Percentiles rank a stretch among this genome's conserved stretches.
Evolutionary conservation across 1,284 basidiomycete genomes (phyloP).

Genomic region (Serendipita sp.): DNA sequence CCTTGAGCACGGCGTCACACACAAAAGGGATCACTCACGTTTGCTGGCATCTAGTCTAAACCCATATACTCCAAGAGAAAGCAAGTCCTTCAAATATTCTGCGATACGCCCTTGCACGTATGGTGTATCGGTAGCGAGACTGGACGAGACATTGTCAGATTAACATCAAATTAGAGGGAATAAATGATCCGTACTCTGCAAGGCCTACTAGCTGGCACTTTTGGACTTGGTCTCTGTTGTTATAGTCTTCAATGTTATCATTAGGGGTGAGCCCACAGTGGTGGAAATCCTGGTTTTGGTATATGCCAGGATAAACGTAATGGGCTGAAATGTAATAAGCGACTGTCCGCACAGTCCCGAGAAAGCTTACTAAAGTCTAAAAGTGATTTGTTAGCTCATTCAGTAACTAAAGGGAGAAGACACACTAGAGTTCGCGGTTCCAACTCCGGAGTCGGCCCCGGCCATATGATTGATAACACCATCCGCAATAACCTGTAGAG

Average conservation of each 20-base stretch:
- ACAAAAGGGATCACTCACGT: slow-evolving; percentile 24
- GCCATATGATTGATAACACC: slow-evolving; percentile 56
- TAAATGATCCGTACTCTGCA: slow-evolving; percentile 12
- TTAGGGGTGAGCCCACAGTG: slow-evolving; percentile 40
- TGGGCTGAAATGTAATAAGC: slow-evolving; percentile 21
- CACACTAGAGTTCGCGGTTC: not conserved
- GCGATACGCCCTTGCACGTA: slow-evolving; percentile 41
- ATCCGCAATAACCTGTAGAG: slow-evolving; percentile 23
- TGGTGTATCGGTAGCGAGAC: slow-evolving; percentile 40
- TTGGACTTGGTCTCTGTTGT: slow-evolving; percentile 38
- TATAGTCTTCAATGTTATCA: slow-evolving; percentile 40
- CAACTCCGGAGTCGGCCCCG: slow-evolving; percentile 19
- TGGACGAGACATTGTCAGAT: not conserved
- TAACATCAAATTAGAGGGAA: too few relatives aligned
- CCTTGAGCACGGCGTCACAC: not conserved
- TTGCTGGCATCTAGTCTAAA: slow-evolving; percentile 54
- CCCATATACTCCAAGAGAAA: slow-evolving; percentile 49
- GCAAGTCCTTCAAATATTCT: slow-evolving; percentile 42
- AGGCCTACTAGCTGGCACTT: slow-evolving; percentile 30
- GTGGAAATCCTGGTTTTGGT: slow-evolving; percentile 38
- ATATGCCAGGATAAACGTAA: slow-evolving; percentile 22
- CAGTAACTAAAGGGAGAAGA: slow-evolving; percentile 19
- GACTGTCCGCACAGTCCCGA: too few relatives aligned
- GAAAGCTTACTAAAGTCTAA: too few relatives aligned
- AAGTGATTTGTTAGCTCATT: too few relatives aligned